Percentiles rank a stretch among this genome's conserved stretches.
Evolutionary conservation across 345 rosid genomes (phyloP).

Genomic region (Conringia planisiliqua): DNA sequence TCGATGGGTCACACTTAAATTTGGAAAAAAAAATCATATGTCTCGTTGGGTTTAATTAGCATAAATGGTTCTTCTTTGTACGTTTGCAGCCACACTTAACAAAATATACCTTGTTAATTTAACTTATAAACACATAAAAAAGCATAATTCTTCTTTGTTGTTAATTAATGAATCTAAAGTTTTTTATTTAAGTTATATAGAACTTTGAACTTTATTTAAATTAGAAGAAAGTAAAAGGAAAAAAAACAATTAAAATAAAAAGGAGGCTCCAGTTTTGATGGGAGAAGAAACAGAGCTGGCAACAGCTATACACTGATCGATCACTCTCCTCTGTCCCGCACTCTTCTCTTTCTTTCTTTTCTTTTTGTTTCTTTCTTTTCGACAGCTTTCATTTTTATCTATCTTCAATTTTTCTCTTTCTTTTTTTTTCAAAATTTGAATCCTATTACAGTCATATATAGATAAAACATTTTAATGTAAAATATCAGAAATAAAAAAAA

Average conservation of each 20-base stretch:
- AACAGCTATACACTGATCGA: slow-evolving; percentile 34
- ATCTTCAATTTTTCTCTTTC: background rate
- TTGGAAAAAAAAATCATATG: no score
- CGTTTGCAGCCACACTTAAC: background rate
- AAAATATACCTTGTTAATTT: background rate
- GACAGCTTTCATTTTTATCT: slow-evolving; percentile 27
- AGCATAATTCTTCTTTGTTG: background rate
- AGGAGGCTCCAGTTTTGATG: slow-evolving; percentile 27
- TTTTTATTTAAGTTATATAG: background rate
- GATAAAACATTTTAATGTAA: background rate
- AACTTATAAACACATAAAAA: background rate
- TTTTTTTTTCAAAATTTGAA: background rate
- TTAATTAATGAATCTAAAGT: background rate
- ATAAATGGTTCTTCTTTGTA: background rate
- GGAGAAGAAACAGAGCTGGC: slow-evolving; percentile 37
- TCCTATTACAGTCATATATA: background rate
- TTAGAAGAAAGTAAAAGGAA: slow-evolving; percentile 5
- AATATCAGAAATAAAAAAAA: background rate
- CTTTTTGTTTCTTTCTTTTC: slow-evolving; percentile 26
- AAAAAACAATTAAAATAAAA: background rate
- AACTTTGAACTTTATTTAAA: slow-evolving; percentile 14
- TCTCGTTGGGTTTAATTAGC: background rate
- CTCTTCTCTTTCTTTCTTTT: slow-evolving; percentile 17
- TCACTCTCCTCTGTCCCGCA: slow-evolving; percentile 35
- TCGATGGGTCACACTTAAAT: no score